Conservation (phyloP, 2,329 filamentous ascomycete genomes). For the Nemania sp. region DNA sequence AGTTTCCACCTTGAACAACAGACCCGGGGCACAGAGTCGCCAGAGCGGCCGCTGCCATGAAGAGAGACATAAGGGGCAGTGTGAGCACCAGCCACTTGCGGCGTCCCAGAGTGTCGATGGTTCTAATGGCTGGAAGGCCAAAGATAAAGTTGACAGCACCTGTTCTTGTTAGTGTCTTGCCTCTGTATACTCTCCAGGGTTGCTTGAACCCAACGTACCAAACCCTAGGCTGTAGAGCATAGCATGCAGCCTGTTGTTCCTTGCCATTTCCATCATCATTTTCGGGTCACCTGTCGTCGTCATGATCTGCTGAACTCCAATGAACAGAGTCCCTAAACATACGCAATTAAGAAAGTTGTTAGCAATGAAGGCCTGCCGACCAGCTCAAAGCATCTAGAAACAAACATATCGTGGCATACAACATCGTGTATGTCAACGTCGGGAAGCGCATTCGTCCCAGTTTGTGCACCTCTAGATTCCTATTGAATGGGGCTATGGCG, state of each 20-base stretch:
- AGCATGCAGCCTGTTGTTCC: background rate
- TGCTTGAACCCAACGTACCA: slow-evolving; percentile 1
- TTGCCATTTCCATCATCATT: background rate
- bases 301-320: no score
- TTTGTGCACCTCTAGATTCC: no score
- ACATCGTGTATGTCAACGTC: no score
- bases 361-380: slow-evolving; percentile 1
- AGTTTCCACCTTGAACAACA: background rate
- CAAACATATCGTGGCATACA: no score
- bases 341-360: background rate
- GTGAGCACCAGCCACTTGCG: slow-evolving; percentile 48
- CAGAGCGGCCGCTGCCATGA: slow-evolving; percentile 45
- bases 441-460: no score
- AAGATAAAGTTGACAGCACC: slow-evolving; percentile 14
- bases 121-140: slow-evolving; percentile 8
- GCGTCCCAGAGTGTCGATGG: slow-evolving; percentile 6
- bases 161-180: background rate
- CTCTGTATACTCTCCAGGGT: no score
- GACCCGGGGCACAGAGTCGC: slow-evolving; percentile 34
- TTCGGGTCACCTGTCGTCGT: no score
- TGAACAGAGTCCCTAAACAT: background rate
- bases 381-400: no score
- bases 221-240: slow-evolving; percentile 7
- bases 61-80: slow-evolving; percentile 48
- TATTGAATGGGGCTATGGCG: no score